Percentiles rank a stretch among this genome's conserved stretches.
Evolutionary conservation across 2,329 filamentous ascomycete species (phyloP).

Genomic region (Ophiocordyceps sinensis): DNA sequence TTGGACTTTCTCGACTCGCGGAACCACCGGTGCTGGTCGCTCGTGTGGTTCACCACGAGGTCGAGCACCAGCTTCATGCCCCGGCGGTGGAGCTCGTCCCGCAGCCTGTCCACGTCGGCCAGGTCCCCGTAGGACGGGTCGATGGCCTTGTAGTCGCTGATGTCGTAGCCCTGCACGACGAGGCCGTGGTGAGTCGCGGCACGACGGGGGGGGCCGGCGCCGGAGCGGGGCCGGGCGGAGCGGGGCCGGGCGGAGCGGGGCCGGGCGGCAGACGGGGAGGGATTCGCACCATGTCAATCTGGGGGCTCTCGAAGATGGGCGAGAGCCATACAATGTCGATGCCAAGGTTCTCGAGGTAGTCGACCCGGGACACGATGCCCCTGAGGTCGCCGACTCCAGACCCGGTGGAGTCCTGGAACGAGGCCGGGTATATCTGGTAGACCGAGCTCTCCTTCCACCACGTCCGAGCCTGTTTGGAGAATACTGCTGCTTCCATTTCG

Average conservation of each 20-base stretch:
- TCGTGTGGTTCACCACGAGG: slow-evolving; percentile 60
- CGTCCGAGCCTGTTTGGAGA: slow-evolving; percentile 13
- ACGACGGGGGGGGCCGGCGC: background rate
- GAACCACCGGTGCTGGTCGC: slow-evolving; percentile 43
- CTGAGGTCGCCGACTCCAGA: slow-evolving; percentile 41
- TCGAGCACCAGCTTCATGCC: slow-evolving; percentile 60
- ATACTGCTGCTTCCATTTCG: background rate
- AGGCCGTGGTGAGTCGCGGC: background rate
- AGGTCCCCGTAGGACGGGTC: slow-evolving; percentile 54
- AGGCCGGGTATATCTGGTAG: slow-evolving; percentile 49
- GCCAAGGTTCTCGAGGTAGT: slow-evolving; percentile 40
- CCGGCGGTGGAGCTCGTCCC: slow-evolving; percentile 42
- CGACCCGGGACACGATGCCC: slow-evolving; percentile 40
- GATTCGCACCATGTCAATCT: slow-evolving; percentile 43
- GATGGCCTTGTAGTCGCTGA: slow-evolving; percentile 53
- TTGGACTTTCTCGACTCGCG: slow-evolving; percentile 37
- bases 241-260: too few species aligned
- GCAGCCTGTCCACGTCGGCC: slow-evolving; percentile 49
- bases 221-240: too few species aligned
- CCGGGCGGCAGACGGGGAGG: background rate
- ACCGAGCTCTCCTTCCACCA: slow-evolving; percentile 50
- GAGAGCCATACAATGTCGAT: slow-evolving; percentile 43
- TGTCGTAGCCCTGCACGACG: slow-evolving; percentile 45
- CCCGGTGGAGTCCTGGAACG: slow-evolving; percentile 43
- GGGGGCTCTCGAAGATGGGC: slow-evolving; percentile 35